A percentile compares a stretch with the other conserved stretches of the same genome.
Evolutionary conservation across 2,329 filamentous ascomycete genomes (phyloP).

Genomic region (Epichloe sylvatica): DNA sequence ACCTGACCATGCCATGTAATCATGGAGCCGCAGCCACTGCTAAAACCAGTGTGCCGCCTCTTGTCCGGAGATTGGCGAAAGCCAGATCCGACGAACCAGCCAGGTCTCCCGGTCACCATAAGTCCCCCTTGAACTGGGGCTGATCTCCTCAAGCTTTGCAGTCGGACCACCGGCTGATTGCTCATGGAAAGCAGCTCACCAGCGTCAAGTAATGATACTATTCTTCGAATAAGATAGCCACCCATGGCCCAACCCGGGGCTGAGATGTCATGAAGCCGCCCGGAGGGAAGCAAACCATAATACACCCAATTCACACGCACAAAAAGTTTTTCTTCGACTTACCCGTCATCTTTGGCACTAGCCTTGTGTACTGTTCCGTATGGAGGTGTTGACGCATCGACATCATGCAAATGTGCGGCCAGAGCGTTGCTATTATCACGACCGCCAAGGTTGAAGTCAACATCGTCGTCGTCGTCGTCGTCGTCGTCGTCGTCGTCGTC

Average conservation of each 20-base stretch:
- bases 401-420: constrained; percentile 17
- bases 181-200: not conserved
- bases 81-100: constrained; percentile 1
- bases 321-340: constrained; percentile 14
- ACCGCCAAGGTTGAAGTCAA: constrained; percentile 44
- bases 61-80: not conserved
- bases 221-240: not conserved
- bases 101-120: not conserved
- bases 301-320: not conserved
- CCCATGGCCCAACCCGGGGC: not conserved
- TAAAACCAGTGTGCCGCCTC: not conserved
- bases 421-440: constrained; percentile 18
- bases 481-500: constrained; percentile 39
- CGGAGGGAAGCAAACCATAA: not conserved
- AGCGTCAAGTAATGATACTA: not conserved
- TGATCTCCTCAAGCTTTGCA: not conserved
- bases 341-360: constrained; percentile 45
- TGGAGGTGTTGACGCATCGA: constrained; percentile 18
- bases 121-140: not conserved
- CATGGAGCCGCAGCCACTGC: not conserved
- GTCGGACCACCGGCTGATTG: not conserved
- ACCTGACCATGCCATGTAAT: not conserved
- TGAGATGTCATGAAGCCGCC: not conserved
- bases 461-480: constrained; percentile 30
- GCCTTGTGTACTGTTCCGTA: constrained; percentile 36